These are phyloP conservation scores for Saccharomycopsis vini DNA, from an alignment of 805 yeast species.

Conservation along the genomic window DNA sequence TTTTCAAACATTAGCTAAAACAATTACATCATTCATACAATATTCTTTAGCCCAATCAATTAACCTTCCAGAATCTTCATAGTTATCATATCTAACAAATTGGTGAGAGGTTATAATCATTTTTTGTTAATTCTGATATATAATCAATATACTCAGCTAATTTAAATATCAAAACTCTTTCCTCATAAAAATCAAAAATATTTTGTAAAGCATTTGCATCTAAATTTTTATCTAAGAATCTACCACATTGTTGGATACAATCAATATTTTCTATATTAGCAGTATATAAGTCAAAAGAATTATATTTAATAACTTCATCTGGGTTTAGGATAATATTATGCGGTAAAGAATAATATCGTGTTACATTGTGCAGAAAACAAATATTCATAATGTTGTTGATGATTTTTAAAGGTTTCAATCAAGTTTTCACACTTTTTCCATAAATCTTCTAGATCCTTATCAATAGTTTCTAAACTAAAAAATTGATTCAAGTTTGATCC, in stretches of 20 bases:
- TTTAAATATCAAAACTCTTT: background rate
- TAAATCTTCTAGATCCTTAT: background rate
- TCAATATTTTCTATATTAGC: background rate
- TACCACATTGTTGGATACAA: background rate
- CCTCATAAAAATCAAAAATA: too few species aligned
- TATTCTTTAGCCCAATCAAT: background rate
- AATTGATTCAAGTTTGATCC: background rate
- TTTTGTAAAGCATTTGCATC: background rate
- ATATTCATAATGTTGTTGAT: background rate
- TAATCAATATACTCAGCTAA: background rate
- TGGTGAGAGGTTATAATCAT: too few species aligned
- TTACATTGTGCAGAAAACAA: background rate
- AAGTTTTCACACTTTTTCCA: background rate
- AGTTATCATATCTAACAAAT: too few species aligned
- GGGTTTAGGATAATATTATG: constrained; percentile 2
- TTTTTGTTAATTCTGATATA: background rate
- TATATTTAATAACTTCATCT: too few species aligned
- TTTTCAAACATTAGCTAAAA: background rate
- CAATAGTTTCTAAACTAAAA: background rate
- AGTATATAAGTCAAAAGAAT: too few species aligned
- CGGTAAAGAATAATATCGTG: background rate
- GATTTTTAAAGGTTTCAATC: background rate
- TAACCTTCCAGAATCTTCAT: too few species aligned
- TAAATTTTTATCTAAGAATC: background rate
- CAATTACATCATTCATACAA: background rate